Conservation (phyloP, 2,329 filamentous ascomycete species). For the Exophiala calicioides region DNA sequence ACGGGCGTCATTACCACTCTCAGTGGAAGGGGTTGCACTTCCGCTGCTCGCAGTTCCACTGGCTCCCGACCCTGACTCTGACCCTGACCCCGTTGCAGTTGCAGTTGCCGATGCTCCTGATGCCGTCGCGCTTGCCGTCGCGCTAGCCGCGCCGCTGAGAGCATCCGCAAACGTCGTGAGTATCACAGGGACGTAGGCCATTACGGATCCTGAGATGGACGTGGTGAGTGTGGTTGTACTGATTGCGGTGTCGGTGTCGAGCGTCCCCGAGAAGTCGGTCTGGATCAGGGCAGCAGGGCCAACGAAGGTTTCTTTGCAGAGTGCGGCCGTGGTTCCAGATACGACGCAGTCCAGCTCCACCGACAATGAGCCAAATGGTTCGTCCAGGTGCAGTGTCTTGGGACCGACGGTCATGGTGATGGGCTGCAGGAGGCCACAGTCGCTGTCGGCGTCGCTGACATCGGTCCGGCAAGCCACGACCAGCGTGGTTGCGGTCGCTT, state of each 20-base stretch:
- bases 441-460: slow-evolving; percentile 12
- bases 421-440: slow-evolving; percentile 22
- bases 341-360: slow-evolving; percentile 23
- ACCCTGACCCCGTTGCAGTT: slow-evolving; percentile 8
- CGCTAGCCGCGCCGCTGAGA: not conserved
- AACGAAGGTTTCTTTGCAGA: slow-evolving; percentile 23
- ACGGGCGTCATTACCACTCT: slow-evolving; percentile 11
- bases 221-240: slow-evolving; percentile 16
- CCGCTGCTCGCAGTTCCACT: not conserved
- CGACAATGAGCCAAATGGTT: slow-evolving; percentile 16
- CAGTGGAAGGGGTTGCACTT: slow-evolving; percentile 4
- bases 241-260: slow-evolving; percentile 9
- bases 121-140: not conserved
- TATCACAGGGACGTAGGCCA: slow-evolving; percentile 15
- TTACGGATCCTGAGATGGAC: slow-evolving; percentile 11
- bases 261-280: slow-evolving; percentile 6
- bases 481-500: slow-evolving; percentile 21
- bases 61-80: not conserved
- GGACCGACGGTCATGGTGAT: slow-evolving; percentile 28
- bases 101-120: slow-evolving; percentile 9
- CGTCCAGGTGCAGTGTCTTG: slow-evolving; percentile 16
- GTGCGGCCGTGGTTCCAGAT: slow-evolving; percentile 25
- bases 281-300: slow-evolving; percentile 16
- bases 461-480: slow-evolving; percentile 21
- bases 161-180: slow-evolving; percentile 12